Evolutionary conservation across 768 basidiomycete genomes (phyloP).

Genomic region (Mycena capillaripes): DNA sequence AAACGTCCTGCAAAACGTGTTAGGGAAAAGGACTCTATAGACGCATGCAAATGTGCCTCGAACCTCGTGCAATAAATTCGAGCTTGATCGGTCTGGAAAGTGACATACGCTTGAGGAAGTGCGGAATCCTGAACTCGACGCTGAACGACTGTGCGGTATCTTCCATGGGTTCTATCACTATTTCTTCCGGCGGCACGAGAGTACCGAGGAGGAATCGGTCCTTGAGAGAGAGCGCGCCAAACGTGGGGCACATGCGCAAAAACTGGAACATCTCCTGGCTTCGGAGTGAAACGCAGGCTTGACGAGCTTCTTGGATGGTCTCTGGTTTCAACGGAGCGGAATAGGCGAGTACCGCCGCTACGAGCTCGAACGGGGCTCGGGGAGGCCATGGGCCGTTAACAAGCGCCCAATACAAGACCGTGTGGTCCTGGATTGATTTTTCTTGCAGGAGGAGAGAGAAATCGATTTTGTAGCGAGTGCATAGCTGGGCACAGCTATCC

Average conservation of each 20-base stretch:
- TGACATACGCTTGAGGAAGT: conserved; percentile 25
- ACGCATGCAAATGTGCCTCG: not conserved
- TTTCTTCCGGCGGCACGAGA: conserved; percentile 15
- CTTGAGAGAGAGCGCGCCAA: conserved; percentile 8
- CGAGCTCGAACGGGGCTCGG: conserved; percentile 15
- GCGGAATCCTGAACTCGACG: conserved; percentile 25
- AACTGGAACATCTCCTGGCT: conserved; percentile 25
- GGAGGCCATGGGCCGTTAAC: conserved; percentile 14
- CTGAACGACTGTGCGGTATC: conserved; percentile 7
- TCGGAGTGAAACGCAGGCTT: conserved; percentile 11
- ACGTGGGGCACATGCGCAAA: conserved; percentile 11
- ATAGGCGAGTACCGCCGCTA: conserved; percentile 1
- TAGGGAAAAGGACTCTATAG: conserved; percentile 13
- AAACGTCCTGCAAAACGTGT: no score
- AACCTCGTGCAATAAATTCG: conserved; percentile 27
- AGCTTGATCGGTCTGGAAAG: conserved; percentile 1
- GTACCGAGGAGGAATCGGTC: conserved; percentile 15
- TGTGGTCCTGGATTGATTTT: not conserved
- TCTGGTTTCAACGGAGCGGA: conserved; percentile 10
- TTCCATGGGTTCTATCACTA: conserved; percentile 8
- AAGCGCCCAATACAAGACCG: conserved; percentile 25
- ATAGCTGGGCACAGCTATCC: conserved; percentile 11
- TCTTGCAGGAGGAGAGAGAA: conserved; percentile 17
- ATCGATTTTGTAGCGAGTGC: conserved; percentile 4
- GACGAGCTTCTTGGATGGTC: conserved; percentile 18